phyloP scores from a whole-genome alignment of 2,329 filamentous ascomycete species.

The Fusarium sp. region DNA sequence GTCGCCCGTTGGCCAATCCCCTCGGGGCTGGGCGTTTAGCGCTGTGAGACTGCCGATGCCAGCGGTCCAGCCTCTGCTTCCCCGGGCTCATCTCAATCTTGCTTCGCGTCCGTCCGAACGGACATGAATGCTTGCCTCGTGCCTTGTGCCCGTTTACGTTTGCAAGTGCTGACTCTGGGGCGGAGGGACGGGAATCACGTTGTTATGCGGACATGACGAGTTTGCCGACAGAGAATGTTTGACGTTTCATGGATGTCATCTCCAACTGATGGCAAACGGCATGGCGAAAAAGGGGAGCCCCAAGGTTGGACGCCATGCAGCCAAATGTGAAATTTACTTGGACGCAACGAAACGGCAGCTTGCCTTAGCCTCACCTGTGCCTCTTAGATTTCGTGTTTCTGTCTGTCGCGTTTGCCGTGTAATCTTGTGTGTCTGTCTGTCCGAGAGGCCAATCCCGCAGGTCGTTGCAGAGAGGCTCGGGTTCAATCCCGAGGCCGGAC shows the following conservation, averaged over 20 bases:
- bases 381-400: slow-evolving; percentile 18
- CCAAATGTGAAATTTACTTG: not conserved
- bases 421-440: not conserved
- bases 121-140: slow-evolving; percentile 24
- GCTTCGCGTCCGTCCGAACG: not conserved
- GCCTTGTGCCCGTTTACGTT: not conserved
- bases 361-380: not conserved
- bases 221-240: not conserved
- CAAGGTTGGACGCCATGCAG: slow-evolving; percentile 6
- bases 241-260: not conserved
- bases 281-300: slow-evolving; percentile 9
- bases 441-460: not conserved
- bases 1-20: slow-evolving; percentile 23
- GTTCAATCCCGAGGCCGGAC: not conserved
- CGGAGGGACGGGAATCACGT: slow-evolving; percentile 1
- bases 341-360: slow-evolving; percentile 3
- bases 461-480: not conserved
- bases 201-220: slow-evolving; percentile 26
- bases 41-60: slow-evolving; percentile 39
- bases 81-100: slow-evolving; percentile 4
- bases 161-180: not conserved
- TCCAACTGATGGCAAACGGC: not conserved
- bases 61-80: slow-evolving; percentile 8
- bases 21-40: slow-evolving; percentile 26
- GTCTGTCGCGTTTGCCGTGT: not conserved